These are phyloP conservation scores for Pinus taeda DNA, from an alignment of 75 land plant species.

Conservation along the genomic window DNA sequence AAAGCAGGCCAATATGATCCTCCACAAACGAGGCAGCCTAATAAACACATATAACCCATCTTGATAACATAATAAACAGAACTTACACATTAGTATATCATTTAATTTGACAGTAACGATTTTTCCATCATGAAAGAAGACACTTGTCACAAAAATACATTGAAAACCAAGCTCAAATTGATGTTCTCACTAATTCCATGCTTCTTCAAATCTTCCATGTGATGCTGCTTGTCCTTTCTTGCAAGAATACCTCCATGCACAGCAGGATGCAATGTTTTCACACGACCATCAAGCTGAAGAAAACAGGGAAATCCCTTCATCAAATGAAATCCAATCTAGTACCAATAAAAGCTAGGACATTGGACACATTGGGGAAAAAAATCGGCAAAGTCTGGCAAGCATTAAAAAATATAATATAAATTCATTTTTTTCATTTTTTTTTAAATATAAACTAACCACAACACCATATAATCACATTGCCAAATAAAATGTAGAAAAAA, in stretches of 20 bases:
- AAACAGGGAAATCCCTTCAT: not conserved
- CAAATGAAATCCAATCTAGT: not conserved
- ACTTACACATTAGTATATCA: no score
- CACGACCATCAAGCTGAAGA: constrained; percentile 96
- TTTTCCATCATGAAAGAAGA: no score
- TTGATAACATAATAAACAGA: not conserved
- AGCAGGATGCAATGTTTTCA: constrained; percentile 92
- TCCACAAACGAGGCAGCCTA: not conserved
- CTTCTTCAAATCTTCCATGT: constrained; percentile 84
- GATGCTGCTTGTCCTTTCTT: constrained; percentile 76
- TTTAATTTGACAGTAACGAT: no score
- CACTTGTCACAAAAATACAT: no score
- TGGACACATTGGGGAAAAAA: no score
- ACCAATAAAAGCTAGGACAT: not conserved
- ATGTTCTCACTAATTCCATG: constrained; percentile 76
- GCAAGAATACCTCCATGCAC: constrained; percentile 99
- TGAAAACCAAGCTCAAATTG: not conserved
- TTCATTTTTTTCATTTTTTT: no score
- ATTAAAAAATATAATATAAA: no score
- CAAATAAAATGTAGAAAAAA: no score
- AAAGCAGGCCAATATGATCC: not conserved
- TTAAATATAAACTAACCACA: no score
- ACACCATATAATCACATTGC: no score
- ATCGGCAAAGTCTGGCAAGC: no score
- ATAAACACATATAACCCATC: not conserved